Conservation (phyloP, 306 rosid species). For the Inga leiocalycina region DNA sequence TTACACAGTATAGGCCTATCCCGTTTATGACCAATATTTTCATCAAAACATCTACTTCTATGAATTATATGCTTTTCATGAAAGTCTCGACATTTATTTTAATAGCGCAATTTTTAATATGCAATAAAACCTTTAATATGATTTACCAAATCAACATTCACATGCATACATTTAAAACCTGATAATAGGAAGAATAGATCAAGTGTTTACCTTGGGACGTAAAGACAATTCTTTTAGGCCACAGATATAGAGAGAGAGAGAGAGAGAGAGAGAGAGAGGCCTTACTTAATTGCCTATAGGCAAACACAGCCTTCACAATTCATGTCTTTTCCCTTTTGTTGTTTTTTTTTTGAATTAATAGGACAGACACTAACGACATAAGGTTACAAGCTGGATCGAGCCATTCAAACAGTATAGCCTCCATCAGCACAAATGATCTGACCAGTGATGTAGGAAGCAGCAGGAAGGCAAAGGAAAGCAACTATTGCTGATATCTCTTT, state of each 20-base stretch:
- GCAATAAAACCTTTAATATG: background rate
- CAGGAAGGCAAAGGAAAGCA: constrained; percentile 67
- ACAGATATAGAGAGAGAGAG: no score
- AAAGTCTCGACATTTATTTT: background rate
- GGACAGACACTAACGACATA: no score
- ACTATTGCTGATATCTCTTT: constrained; percentile 59
- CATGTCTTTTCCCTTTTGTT: background rate
- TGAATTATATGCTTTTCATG: background rate
- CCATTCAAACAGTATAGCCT: constrained; percentile 45
- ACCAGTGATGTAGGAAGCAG: constrained; percentile 63
- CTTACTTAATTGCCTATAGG: background rate
- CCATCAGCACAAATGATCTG: constrained; percentile 58
- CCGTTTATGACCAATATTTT: no score
- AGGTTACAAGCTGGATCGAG: no score
- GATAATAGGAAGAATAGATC: no score
- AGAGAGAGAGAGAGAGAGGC: no score
- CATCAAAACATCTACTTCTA: background rate
- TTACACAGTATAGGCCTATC: background rate
- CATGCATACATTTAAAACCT: background rate
- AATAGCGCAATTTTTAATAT: no score
- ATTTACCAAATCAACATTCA: background rate
- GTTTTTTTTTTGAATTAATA: no score
- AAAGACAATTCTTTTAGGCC: background rate
- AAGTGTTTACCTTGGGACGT: background rate
- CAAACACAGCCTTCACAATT: no score